Conservation (phyloP, 164 flowering plant genomes). For the Euptelea pleiosperma region DNA sequence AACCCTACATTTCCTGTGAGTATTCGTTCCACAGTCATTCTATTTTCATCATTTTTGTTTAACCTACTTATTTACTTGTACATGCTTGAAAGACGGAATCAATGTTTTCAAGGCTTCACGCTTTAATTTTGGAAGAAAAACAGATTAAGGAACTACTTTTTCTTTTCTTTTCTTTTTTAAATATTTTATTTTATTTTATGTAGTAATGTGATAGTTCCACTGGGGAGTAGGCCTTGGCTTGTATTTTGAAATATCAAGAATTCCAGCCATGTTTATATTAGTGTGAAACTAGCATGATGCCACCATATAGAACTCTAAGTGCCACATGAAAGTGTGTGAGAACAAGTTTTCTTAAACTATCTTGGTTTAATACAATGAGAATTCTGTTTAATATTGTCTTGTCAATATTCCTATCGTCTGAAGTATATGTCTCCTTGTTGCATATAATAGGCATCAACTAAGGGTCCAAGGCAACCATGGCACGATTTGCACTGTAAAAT, state of each 20-base stretch:
- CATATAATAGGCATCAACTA: constrained; percentile 42
- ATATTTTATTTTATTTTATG: no score
- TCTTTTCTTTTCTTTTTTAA: no score
- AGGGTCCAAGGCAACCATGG: constrained; percentile 92
- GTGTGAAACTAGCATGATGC: not conserved
- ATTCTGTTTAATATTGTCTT: not conserved
- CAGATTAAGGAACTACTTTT: no score
- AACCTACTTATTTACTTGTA: not conserved
- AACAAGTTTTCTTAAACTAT: not conserved
- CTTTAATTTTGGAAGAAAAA: no score
- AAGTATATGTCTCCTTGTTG: constrained; percentile 1
- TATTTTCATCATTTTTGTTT: not conserved
- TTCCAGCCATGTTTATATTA: no score
- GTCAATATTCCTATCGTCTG: constrained; percentile 6
- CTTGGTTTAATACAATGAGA: not conserved
- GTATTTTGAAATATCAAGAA: no score
- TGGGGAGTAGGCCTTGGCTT: no score
- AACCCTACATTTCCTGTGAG: constrained; percentile 82
- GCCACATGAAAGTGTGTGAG: not conserved
- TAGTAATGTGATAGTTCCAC: no score
- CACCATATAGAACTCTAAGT: not conserved
- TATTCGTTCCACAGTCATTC: not conserved
- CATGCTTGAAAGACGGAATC: no score
- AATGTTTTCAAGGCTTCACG: no score
- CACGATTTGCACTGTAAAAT: constrained; percentile 78